Conservation (phyloP, 75 land plant genomes). For the Larix kaempferi region DNA sequence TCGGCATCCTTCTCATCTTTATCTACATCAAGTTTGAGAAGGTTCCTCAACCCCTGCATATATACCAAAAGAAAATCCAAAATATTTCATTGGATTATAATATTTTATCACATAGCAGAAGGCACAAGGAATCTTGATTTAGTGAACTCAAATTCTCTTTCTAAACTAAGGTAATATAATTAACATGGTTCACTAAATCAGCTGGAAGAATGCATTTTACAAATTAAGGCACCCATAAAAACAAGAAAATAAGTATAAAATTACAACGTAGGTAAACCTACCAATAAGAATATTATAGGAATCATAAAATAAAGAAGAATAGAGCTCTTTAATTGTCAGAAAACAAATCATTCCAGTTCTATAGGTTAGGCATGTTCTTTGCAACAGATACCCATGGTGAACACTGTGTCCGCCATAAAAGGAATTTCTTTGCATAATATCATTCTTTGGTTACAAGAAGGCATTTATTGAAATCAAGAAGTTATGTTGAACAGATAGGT, state of each 20-base stretch:
- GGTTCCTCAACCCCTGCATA: constrained; percentile 21
- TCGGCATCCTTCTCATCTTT: constrained; percentile 36
- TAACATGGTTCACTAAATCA: background rate
- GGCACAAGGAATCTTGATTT: background rate
- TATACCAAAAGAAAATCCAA: background rate
- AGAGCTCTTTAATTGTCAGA: background rate
- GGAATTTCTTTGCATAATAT: background rate
- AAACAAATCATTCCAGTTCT: background rate
- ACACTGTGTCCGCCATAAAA: background rate
- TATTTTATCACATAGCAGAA: background rate
- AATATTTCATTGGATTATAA: background rate
- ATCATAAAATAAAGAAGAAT: background rate
- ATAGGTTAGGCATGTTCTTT: background rate
- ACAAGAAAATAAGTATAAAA: background rate
- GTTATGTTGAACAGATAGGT: background rate
- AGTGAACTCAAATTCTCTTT: background rate
- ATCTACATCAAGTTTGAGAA: constrained; percentile 27
- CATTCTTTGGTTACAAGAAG: background rate
- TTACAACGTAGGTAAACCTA: background rate
- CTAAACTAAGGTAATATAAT: background rate
- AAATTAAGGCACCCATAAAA: background rate
- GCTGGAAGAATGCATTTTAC: background rate
- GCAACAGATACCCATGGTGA: no score
- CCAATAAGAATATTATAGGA: background rate
- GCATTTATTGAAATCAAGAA: background rate